These are phyloP conservation scores for Euphorbia schlechtendalii DNA, from an alignment of 441 rosid genomes.

Conservation along the genomic window DNA sequence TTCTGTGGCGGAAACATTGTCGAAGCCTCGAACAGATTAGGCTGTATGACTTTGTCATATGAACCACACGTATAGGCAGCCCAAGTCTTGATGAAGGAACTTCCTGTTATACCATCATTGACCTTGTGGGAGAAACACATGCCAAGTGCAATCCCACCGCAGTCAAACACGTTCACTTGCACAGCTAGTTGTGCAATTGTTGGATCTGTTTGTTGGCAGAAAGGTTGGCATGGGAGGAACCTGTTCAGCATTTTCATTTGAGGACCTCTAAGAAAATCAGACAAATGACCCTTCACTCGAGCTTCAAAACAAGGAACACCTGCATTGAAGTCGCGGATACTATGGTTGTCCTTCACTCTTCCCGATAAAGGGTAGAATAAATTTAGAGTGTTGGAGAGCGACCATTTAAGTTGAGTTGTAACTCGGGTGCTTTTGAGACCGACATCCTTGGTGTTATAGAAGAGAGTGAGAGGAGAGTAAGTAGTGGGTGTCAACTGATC, in stretches of 20 bases:
- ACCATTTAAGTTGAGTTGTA: background rate
- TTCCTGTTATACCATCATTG: constrained; percentile 11
- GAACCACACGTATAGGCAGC: constrained; percentile 12
- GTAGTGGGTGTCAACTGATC: constrained; percentile 11
- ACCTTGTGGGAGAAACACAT: constrained; percentile 17
- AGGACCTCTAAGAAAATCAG: constrained; percentile 10
- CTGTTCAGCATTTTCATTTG: constrained; percentile 3
- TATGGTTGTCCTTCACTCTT: constrained; percentile 14
- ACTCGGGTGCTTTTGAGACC: background rate
- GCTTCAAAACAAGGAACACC: constrained; percentile 17
- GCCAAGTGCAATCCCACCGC: constrained; percentile 22
- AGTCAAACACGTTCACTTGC: constrained; percentile 16
- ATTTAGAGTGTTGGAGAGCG: constrained; percentile 14
- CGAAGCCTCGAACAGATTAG: constrained; percentile 11
- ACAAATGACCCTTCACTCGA: constrained; percentile 10
- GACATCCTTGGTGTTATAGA: constrained; percentile 8
- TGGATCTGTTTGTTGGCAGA: constrained; percentile 4
- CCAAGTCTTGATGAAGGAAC: constrained; percentile 18
- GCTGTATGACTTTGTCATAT: background rate
- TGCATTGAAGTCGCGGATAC: constrained; percentile 9
- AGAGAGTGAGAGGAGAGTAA: constrained; percentile 16
- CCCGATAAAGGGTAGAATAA: constrained; percentile 20
- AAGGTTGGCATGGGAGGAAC: constrained; percentile 17
- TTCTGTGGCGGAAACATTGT: constrained; percentile 9
- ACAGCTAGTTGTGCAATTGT: constrained; percentile 8